phyloP scores from a whole-genome alignment of 176 grass and related monocot genomes.

The Aegilops bicornis region DNA sequence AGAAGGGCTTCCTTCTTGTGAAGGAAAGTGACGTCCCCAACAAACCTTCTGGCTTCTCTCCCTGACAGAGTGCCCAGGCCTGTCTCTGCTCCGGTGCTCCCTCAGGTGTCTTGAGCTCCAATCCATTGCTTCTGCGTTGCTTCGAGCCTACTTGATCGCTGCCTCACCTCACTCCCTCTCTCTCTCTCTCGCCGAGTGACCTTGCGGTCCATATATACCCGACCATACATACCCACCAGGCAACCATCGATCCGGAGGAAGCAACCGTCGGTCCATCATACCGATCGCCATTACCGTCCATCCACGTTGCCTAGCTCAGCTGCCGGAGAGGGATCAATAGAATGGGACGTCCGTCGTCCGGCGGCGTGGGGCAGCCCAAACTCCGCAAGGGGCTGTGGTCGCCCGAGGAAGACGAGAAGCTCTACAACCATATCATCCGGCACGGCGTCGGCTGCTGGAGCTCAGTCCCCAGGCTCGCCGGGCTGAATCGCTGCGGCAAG shows the following conservation, averaged over 20 bases:
- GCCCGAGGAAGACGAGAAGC: constrained; percentile 86
- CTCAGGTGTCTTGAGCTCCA: constrained; percentile 66
- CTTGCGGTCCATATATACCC: constrained; percentile 36
- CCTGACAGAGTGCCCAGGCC: no score
- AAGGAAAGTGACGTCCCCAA: no score
- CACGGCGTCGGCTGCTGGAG: constrained; percentile 86
- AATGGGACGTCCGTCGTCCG: constrained; percentile 61
- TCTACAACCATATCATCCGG: constrained; percentile 91
- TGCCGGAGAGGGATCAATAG: no score
- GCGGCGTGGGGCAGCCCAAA: constrained; percentile 51
- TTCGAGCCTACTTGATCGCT: constrained; percentile 81
- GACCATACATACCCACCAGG: constrained; percentile 13
- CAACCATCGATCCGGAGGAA: neutral
- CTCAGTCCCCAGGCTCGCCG: constrained; percentile 75
- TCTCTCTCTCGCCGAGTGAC: neutral
- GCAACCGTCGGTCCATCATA: neutral
- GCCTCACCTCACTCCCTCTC: constrained; percentile 38
- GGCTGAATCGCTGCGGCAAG: constrained; percentile 7
- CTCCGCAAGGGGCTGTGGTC: constrained; percentile 89
- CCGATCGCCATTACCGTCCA: constrained; percentile 22
- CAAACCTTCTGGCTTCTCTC: no score
- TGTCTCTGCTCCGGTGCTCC: neutral
- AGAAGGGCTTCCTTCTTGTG: neutral
- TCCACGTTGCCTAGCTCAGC: neutral
- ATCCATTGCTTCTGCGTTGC: constrained; percentile 64